Conservation (phyloP, 176 grass and related monocot genomes). For the Juncus effusus region DNA sequence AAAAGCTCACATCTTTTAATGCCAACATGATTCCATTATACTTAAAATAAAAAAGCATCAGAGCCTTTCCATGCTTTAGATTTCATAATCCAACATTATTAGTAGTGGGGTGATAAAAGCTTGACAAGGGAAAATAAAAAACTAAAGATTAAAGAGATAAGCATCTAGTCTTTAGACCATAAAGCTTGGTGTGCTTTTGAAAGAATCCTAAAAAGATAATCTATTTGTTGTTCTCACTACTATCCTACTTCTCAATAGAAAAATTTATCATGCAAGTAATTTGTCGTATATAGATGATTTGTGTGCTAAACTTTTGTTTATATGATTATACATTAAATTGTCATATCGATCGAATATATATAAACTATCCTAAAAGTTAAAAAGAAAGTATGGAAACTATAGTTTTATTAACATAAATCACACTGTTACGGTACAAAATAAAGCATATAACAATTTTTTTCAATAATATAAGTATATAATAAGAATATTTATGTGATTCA, state of each 20-base stretch:
- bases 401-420: too few relatives aligned
- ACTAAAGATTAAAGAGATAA: conserved; percentile 56
- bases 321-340: too few relatives aligned
- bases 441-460: too few relatives aligned
- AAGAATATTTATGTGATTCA: too few relatives aligned
- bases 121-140: conserved; percentile 44
- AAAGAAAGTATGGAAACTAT: too few relatives aligned
- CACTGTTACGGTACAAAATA: too few relatives aligned
- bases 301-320: background rate
- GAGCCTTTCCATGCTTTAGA: conserved; percentile 54
- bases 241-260: conserved; percentile 28
- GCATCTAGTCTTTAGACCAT: conserved; percentile 55
- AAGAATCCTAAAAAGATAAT: conserved; percentile 68
- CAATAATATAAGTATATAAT: too few relatives aligned
- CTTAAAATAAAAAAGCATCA: conserved; percentile 37
- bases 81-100: conserved; percentile 65
- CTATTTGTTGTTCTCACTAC: conserved; percentile 18
- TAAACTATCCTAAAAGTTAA: too few relatives aligned
- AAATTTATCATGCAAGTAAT: conserved; percentile 43
- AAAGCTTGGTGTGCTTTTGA: conserved; percentile 58
- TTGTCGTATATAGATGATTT: conserved; percentile 30
- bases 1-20: conserved; percentile 72
- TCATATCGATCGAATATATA: too few relatives aligned
- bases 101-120: conserved; percentile 58
- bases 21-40: conserved; percentile 77